Conservation (phyloP, 441 rosid genomes). For the Codiaeum variegatum region DNA sequence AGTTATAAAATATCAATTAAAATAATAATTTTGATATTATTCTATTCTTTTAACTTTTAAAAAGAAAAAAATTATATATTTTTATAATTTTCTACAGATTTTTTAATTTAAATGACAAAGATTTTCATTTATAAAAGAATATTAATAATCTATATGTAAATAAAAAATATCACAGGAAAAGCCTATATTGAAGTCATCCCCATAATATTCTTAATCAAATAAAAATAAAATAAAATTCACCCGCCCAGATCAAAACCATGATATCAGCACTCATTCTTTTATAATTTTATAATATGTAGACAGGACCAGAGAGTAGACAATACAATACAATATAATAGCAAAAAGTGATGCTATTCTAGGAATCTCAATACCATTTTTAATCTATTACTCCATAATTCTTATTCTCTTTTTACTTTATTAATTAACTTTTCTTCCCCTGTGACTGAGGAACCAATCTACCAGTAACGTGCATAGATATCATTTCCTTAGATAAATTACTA, state of each 20-base stretch:
- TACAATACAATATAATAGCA: constrained; percentile 5
- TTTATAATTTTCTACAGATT: too few relatives aligned
- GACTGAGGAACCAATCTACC: background rate
- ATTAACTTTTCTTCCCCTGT: background rate
- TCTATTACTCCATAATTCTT: constrained; percentile 2
- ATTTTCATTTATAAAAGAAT: too few relatives aligned
- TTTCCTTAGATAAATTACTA: too few relatives aligned
- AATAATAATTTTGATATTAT: too few relatives aligned
- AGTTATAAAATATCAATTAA: too few relatives aligned
- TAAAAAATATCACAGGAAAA: constrained; percentile 6
- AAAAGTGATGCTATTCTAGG: constrained; percentile 12
- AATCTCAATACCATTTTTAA: constrained; percentile 19
- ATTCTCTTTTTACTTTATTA: background rate
- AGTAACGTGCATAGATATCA: background rate
- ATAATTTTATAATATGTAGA: background rate
- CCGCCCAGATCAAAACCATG: constrained; percentile 28
- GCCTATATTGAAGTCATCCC: constrained; percentile 19
- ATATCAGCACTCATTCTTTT: constrained; percentile 22
- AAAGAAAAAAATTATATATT: too few relatives aligned
- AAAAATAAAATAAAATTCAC: constrained; percentile 13
- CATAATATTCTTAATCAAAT: constrained; percentile 15
- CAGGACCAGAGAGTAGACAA: background rate
- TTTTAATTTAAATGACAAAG: too few relatives aligned
- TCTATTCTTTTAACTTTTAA: too few relatives aligned
- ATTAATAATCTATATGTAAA: too few relatives aligned